Evolutionary conservation across 2,329 filamentous ascomycete genomes (phyloP).

Genomic region (Paraconiothyrium sp.): DNA sequence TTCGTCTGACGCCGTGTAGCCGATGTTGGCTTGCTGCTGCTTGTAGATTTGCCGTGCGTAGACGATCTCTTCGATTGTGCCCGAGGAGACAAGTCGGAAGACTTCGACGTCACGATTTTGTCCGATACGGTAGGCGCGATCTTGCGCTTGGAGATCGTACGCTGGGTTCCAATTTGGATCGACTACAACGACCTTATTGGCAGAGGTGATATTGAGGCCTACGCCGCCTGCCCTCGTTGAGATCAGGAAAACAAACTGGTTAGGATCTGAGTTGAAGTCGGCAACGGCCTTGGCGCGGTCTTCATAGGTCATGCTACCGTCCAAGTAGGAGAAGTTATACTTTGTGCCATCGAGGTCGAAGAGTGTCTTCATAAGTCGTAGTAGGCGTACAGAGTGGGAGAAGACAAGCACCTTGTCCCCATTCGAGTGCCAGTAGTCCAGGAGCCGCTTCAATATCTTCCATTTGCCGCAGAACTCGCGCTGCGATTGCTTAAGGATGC

Average conservation of each 20-base stretch:
- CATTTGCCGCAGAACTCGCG: slow-evolving; percentile 96
- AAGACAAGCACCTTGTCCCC: slow-evolving; percentile 97
- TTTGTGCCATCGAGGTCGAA: slow-evolving; percentile 79
- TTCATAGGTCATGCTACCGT: slow-evolving; percentile 83
- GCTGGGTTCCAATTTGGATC: slow-evolving; percentile 98
- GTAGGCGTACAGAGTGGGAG: slow-evolving; percentile 85
- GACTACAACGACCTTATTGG: slow-evolving; percentile 97
- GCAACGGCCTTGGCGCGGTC: slow-evolving; percentile 85
- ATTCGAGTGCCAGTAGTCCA: slow-evolving; percentile 88
- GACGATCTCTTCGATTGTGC: slow-evolving; percentile 96
- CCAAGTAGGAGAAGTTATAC: slow-evolving; percentile 91
- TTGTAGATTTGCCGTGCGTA: slow-evolving; percentile 99
- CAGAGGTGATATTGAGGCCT: slow-evolving; percentile 94
- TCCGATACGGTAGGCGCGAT: slow-evolving; percentile 94
- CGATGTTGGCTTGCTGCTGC: slow-evolving; percentile 98
- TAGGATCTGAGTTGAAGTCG: slow-evolving; percentile 87
- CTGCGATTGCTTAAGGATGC: slow-evolving; percentile 81
- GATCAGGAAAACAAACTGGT: slow-evolving; percentile 94
- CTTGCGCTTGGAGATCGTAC: slow-evolving; percentile 94
- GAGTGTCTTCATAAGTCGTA: slow-evolving; percentile 84
- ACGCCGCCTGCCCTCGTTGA: slow-evolving; percentile 93
- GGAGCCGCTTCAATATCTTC: slow-evolving; percentile 85
- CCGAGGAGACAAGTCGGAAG: slow-evolving; percentile 87
- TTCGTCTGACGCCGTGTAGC: slow-evolving; percentile 91
- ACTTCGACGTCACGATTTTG: slow-evolving; percentile 94